phyloP scores from a whole-genome alignment of 192 early-diverging fungal species.

The Rhizoclosmatium globosum region DNA sequence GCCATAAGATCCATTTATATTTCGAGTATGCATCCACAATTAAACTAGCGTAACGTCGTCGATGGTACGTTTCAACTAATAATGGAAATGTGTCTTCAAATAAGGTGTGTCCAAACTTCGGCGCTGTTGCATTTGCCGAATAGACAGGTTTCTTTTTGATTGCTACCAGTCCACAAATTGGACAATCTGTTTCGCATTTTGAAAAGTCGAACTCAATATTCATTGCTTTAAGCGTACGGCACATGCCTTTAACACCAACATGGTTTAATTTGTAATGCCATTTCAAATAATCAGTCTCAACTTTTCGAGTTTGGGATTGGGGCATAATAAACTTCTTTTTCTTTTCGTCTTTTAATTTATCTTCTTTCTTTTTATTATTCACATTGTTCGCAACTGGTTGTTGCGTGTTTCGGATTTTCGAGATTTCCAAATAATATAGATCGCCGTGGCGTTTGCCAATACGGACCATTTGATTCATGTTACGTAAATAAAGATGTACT shows the following conservation, averaged over 20 bases:
- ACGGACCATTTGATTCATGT: neutral
- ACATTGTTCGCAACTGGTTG: neutral
- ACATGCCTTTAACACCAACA: conserved; percentile 2
- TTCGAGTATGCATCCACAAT: neutral
- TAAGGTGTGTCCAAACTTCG: no score
- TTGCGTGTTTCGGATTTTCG: neutral
- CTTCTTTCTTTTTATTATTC: neutral
- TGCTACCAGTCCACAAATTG: no score
- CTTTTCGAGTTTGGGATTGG: neutral
- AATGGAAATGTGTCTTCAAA: no score
- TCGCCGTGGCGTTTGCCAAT: neutral
- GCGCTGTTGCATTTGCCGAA: no score
- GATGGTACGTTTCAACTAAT: no score
- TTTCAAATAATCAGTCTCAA: neutral
- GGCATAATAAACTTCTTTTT: conserved; percentile 20
- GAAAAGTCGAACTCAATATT: no score
- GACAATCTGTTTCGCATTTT: no score
- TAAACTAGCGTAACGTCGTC: no score
- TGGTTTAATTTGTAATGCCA: conserved; percentile 12
- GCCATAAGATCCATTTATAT: neutral
- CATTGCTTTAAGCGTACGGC: neutral
- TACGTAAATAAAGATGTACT: neutral
- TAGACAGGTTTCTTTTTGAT: no score
- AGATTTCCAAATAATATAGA: neutral
- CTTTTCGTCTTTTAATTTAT: neutral